Conservation (phyloP, 2,329 filamentous ascomycete species). For the Knufia fluminis region DNA sequence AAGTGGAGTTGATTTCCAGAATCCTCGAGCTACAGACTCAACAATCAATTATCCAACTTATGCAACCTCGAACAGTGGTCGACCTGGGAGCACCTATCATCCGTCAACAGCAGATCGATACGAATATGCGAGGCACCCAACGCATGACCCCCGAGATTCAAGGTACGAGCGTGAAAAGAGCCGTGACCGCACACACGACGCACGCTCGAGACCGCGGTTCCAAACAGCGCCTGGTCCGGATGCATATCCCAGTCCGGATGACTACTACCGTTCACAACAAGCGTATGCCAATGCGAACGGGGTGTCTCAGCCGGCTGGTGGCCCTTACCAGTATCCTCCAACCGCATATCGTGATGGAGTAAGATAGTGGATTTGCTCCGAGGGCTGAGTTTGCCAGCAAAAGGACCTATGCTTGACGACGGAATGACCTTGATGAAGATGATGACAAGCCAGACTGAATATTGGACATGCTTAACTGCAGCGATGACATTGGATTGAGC, state of each 20-base stretch:
- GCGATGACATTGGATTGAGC: background rate
- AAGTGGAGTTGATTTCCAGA: background rate
- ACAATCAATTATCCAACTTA: background rate
- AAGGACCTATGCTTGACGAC: background rate
- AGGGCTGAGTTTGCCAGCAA: background rate
- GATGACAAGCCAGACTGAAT: too few relatives aligned
- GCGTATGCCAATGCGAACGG: background rate
- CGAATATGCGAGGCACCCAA: background rate
- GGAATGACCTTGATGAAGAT: too few relatives aligned
- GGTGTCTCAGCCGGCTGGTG: background rate
- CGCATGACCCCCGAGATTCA: conserved; percentile 6
- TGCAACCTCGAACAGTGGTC: background rate
- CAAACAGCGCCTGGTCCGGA: background rate
- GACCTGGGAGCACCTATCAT: background rate
- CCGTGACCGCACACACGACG: background rate
- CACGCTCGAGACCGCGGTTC: background rate
- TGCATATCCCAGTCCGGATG: background rate
- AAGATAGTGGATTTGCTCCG: background rate
- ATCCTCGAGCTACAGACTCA: background rate
- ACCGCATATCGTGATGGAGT: conserved; percentile 2
- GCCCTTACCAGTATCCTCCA: conserved; percentile 7
- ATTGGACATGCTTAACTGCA: background rate
- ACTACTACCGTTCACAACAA: background rate
- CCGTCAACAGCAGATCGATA: background rate
- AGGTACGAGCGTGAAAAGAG: conserved; percentile 4